Evolutionary conservation across 768 basidiomycete species (phyloP).

Genomic region (Leccinum broughii): DNA sequence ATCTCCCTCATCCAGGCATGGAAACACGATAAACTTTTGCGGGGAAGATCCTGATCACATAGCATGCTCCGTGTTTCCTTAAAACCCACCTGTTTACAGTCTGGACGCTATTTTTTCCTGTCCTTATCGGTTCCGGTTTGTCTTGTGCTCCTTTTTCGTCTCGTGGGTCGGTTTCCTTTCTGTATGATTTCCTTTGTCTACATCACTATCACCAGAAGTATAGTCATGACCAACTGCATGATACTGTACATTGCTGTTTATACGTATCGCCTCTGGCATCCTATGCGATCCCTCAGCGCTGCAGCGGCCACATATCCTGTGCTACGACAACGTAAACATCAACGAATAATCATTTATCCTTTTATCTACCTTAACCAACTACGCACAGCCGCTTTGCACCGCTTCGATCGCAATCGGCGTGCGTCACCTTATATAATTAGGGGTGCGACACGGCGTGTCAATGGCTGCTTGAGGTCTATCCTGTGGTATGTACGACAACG

Average conservation of each 20-base stretch:
- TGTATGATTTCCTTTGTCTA: conserved; percentile 26
- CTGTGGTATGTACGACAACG: no score
- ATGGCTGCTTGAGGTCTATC: no score
- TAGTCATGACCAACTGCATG: conserved; percentile 29
- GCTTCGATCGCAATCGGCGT: no score
- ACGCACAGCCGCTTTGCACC: no score
- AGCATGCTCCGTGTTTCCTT: neutral
- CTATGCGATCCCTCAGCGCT: conserved; percentile 11
- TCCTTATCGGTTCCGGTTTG: conserved; percentile 2
- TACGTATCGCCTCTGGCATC: conserved; percentile 18
- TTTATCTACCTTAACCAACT: no score
- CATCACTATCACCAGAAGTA: conserved; percentile 31
- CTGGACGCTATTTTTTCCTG: conserved; percentile 2
- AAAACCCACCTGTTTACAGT: neutral
- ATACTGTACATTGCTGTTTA: conserved; percentile 37
- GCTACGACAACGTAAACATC: no score
- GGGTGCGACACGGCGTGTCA: no score
- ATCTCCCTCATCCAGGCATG: conserved; percentile 42
- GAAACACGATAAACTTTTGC: conserved; percentile 47
- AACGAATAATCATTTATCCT: no score
- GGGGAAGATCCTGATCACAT: conserved; percentile 31
- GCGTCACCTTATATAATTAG: no score
- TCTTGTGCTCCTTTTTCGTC: conserved; percentile 12
- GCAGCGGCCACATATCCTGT: no score
- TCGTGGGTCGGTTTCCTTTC: conserved; percentile 16